These are phyloP conservation scores for Fusarium sp. DNA, from an alignment of 2,329 filamentous ascomycete genomes.

Conservation along the genomic window DNA sequence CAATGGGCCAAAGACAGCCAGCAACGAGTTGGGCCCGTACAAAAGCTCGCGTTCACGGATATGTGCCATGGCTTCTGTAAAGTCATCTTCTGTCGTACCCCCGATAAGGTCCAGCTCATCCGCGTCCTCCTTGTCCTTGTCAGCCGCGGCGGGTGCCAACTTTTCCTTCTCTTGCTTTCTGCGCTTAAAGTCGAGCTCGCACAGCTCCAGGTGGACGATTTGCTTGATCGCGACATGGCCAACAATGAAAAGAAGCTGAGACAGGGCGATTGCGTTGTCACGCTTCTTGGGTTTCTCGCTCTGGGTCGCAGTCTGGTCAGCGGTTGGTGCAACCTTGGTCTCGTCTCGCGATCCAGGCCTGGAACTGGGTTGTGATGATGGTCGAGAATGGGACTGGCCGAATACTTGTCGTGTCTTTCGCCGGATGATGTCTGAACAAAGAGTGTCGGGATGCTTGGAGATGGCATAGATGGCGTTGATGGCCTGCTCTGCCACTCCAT, in stretches of 20 bases:
- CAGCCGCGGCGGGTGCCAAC: conserved; percentile 59
- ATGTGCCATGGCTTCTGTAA: conserved; percentile 85
- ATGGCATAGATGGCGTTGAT: conserved; percentile 95
- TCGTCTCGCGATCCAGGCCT: conserved; percentile 60
- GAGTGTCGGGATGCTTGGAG: conserved; percentile 90
- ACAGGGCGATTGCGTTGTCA: conserved; percentile 79
- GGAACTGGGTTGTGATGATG: conserved; percentile 59
- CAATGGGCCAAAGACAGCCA: conserved; percentile 90
- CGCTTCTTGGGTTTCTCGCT: conserved; percentile 62
- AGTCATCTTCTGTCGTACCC: conserved; percentile 94
- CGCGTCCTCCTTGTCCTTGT: conserved; percentile 71
- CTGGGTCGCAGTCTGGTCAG: conserved; percentile 51
- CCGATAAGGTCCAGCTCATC: conserved; percentile 97
- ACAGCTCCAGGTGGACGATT: conserved; percentile 97
- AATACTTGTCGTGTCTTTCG: conserved; percentile 89
- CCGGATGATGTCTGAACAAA: conserved; percentile 91
- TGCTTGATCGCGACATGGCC: conserved; percentile 98
- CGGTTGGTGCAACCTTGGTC: conserved; percentile 50
- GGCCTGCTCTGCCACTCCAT: conserved; percentile 93
- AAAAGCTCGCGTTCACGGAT: conserved; percentile 86
- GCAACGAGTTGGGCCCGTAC: conserved; percentile 82
- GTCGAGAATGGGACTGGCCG: conserved; percentile 55
- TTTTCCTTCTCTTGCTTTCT: conserved; percentile 92
- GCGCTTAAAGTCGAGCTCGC: conserved; percentile 96
- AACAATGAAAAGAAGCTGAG: conserved; percentile 93